Conservation (phyloP, 495 filamentous ascomycete species). For the Daldinia concentrica region DNA sequence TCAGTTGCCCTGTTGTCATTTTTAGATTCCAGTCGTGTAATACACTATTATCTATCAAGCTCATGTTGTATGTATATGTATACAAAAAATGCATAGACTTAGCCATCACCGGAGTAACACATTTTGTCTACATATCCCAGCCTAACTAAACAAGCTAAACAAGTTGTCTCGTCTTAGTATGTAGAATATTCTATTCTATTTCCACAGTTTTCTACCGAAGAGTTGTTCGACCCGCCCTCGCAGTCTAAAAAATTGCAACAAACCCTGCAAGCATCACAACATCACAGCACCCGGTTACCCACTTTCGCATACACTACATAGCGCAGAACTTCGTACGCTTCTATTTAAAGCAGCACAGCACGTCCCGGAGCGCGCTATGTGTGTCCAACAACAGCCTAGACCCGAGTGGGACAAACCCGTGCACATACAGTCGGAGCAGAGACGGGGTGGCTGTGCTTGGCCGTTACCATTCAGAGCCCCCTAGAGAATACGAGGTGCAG, state of each 20-base stretch:
- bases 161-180: background rate
- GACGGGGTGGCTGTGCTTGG: slow-evolving; percentile 1
- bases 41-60: background rate
- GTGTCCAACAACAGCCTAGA: background rate
- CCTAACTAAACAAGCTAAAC: background rate
- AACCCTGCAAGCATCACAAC: slow-evolving; percentile 4
- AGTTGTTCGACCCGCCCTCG: slow-evolving; percentile 6
- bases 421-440: background rate
- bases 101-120: background rate
- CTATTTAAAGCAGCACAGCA: slow-evolving; percentile 1
- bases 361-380: background rate
- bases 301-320: background rate
- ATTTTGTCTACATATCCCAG: background rate
- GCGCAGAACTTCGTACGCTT: background rate
- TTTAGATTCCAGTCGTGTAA: slow-evolving; percentile 14
- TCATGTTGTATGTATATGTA: background rate
- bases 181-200: slow-evolving; percentile 6
- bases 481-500: slow-evolving; percentile 38
- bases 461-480: background rate
- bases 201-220: slow-evolving; percentile 11
- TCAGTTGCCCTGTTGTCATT: slow-evolving; percentile 1
- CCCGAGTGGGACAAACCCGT: background rate
- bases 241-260: background rate
- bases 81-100: background rate
- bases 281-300: slow-evolving; percentile 1